These are phyloP conservation scores for Polyplosphaeria fusca DNA, from an alignment of 495 filamentous ascomycete species.

Conservation along the genomic window DNA sequence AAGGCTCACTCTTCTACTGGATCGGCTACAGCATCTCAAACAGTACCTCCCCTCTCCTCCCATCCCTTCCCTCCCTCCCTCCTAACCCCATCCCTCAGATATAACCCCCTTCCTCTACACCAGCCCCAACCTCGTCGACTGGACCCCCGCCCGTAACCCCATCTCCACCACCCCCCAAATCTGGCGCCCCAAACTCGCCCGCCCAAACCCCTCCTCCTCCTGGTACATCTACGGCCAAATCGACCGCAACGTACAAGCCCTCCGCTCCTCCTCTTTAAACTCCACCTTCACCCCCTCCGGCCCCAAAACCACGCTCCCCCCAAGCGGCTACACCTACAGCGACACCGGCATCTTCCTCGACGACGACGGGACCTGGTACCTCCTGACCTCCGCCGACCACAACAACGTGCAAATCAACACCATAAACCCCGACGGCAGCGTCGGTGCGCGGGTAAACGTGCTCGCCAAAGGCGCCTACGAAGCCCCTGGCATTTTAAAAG, in stretches of 20 bases:
- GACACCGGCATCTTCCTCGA: conserved; percentile 51
- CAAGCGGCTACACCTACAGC: conserved; percentile 45
- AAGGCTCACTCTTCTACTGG: conserved; percentile 38
- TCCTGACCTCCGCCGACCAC: conserved; percentile 48
- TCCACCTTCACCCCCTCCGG: conserved; percentile 40
- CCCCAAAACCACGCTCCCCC: conserved; percentile 45
- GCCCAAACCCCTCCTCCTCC: conserved; percentile 43
- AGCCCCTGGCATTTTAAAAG: conserved; percentile 47
- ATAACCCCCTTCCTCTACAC: conserved; percentile 47
- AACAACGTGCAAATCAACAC: conserved; percentile 49
- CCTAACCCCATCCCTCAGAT: conserved; percentile 16
- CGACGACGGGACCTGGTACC: conserved; percentile 38
- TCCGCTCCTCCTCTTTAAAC: conserved; percentile 39
- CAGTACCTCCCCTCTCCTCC: conserved; percentile 31
- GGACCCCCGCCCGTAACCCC: conserved; percentile 35
- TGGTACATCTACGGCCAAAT: conserved; percentile 51
- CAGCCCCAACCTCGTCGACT: conserved; percentile 48
- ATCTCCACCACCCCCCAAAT: conserved; percentile 18
- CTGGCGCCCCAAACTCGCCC: conserved; percentile 49
- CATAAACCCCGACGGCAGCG: conserved; percentile 44
- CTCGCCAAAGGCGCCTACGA: conserved; percentile 44
- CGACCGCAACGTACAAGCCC: conserved; percentile 45
- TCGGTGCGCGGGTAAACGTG: conserved; percentile 20
- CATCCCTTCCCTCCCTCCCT: background rate
- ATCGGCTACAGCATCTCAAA: conserved; percentile 45